Conservation (phyloP, 805 yeast species). For the Cyberlindnera mrakii region DNA sequence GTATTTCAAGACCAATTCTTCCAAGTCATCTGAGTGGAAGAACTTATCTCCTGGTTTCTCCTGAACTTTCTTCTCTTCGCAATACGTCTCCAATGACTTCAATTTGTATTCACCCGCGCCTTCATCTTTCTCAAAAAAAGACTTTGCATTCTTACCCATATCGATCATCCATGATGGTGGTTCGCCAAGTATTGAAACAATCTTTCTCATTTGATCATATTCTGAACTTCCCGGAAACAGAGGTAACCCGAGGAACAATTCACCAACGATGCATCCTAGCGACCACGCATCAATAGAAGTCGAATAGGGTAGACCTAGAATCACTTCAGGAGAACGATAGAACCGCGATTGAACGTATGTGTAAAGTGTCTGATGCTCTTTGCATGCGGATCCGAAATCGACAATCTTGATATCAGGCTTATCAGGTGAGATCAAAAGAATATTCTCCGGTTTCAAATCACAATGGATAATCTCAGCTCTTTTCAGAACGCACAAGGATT, state of each 20-base stretch:
- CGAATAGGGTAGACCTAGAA: slow-evolving; percentile 86
- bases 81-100: slow-evolving; percentile 39
- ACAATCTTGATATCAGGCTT: slow-evolving; percentile 71
- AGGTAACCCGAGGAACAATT: slow-evolving; percentile 85
- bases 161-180: slow-evolving; percentile 98
- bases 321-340: slow-evolving; percentile 92
- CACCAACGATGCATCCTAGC: slow-evolving; percentile 87
- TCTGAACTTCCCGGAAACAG: slow-evolving; percentile 93
- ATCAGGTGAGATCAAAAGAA: slow-evolving; percentile 71
- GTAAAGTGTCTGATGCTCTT: slow-evolving; percentile 81
- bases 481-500: slow-evolving; percentile 74
- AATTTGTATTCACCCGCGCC: slow-evolving; percentile 11
- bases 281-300: slow-evolving; percentile 98
- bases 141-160: slow-evolving; percentile 78
- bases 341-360: slow-evolving; percentile 91
- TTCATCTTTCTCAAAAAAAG: slow-evolving; percentile 39
- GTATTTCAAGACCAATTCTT: slow-evolving; percentile 74
- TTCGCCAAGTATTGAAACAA: slow-evolving; percentile 71
- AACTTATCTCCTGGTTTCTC: slow-evolving; percentile 86
- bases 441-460: slow-evolving; percentile 95
- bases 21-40: slow-evolving; percentile 57
- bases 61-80: slow-evolving; percentile 44
- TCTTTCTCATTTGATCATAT: slow-evolving; percentile 81
- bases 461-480: slow-evolving; percentile 86
- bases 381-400: slow-evolving; percentile 95